Evolutionary conservation across 2,329 filamentous ascomycete species (phyloP).

Genomic region (Fusarium sp.): DNA sequence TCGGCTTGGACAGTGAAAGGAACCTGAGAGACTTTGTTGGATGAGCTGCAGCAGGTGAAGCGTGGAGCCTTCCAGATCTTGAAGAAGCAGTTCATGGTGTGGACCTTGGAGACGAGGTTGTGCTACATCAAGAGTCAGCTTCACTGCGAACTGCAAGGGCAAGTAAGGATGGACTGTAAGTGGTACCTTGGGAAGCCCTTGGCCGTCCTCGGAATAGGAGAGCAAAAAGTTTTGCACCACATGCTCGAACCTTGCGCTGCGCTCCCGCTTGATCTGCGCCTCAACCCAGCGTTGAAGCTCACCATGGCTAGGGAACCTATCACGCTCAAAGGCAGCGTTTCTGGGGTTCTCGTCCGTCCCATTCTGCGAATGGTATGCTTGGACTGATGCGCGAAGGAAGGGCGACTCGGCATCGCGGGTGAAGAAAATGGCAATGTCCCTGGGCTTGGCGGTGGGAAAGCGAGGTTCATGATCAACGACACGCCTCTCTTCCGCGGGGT

Average conservation of each 20-base stretch:
- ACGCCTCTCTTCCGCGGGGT: conserved; percentile 48
- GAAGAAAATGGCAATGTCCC: conserved; percentile 51
- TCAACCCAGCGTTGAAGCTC: conserved; percentile 52
- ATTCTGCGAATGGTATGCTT: conserved; percentile 49
- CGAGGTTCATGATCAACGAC: conserved; percentile 48
- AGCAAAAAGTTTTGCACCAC: conserved; percentile 52
- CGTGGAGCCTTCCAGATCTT: conserved; percentile 57
- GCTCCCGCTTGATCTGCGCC: conserved; percentile 49
- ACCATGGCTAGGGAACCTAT: conserved; percentile 49
- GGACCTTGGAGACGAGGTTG: conserved; percentile 54
- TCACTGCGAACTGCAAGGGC: neutral
- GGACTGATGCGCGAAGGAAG: conserved; percentile 51
- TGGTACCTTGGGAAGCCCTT: conserved; percentile 53
- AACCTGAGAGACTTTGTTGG: conserved; percentile 49
- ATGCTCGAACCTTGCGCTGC: conserved; percentile 46
- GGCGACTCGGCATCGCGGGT: conserved; percentile 50
- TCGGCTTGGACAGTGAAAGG: conserved; percentile 54
- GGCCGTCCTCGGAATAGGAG: conserved; percentile 49
- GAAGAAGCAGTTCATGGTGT: conserved; percentile 60
- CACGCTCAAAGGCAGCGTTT: conserved; percentile 51
- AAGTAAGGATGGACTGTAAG: conserved; percentile 14
- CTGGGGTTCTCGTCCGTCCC: conserved; percentile 46
- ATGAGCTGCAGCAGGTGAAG: conserved; percentile 54
- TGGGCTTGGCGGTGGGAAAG: conserved; percentile 50
- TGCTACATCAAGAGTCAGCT: conserved; percentile 48